Evolutionary conservation across 1,139 yeast genomes (phyloP).

Genomic region (Dujonia santamariae): DNA sequence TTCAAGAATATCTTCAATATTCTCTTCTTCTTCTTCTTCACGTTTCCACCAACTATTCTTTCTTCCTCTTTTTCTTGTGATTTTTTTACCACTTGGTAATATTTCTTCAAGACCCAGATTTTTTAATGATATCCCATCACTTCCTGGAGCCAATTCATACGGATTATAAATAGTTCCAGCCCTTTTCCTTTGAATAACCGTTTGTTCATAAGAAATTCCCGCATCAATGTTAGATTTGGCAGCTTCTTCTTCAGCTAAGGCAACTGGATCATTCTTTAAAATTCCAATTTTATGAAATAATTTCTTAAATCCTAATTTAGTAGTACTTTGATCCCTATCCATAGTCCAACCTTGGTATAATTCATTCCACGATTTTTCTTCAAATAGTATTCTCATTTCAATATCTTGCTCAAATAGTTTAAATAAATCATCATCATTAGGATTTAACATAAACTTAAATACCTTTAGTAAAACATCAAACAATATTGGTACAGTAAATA

Average conservation of each 20-base stretch:
- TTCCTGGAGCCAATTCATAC: constrained; percentile 50
- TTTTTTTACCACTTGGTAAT: constrained; percentile 68
- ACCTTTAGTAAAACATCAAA: constrained; percentile 66
- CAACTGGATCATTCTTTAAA: not conserved
- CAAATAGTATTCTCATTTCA: constrained; percentile 66
- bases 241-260: constrained; percentile 6
- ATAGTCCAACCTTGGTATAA: constrained; percentile 82
- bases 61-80: constrained; percentile 19
- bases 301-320: not conserved
- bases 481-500: constrained; percentile 55
- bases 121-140: constrained; percentile 38
- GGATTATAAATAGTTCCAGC: constrained; percentile 47
- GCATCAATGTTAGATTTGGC: not conserved
- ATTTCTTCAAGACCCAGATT: constrained; percentile 27
- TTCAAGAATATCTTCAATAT: constrained; percentile 55
- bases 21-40: constrained; percentile 32
- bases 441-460: constrained; percentile 51
- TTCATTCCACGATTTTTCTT: constrained; percentile 67
- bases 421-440: constrained; percentile 78
- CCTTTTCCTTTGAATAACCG: constrained; percentile 43
- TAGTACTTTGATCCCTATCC: constrained; percentile 32
- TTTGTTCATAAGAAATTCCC: constrained; percentile 16
- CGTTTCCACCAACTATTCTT: constrained; percentile 12
- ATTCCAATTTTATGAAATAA: not conserved
- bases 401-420: constrained; percentile 72